Percentiles rank a stretch among this genome's conserved stretches.
Evolutionary conservation across 2,329 filamentous ascomycete genomes (phyloP).

Genomic region (Fusarium duplospermum): DNA sequence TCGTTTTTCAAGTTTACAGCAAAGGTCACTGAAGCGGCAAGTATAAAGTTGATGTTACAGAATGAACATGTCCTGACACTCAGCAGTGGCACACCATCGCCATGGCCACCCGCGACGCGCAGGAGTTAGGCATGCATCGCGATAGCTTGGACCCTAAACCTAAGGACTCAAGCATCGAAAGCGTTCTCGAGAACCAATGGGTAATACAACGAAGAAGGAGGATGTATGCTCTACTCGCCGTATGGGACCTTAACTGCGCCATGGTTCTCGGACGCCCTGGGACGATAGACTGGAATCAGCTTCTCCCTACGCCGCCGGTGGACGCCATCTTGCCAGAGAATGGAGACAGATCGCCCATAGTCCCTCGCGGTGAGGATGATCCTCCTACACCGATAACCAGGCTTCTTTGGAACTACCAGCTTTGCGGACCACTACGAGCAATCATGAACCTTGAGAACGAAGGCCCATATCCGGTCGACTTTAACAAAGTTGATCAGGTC

Average conservation of each 20-base stretch:
- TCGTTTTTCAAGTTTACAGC: conserved; percentile 69
- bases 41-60: not conserved
- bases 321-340: conserved; percentile 63
- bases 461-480: conserved; percentile 66
- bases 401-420: conserved; percentile 62
- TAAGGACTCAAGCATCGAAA: conserved; percentile 57
- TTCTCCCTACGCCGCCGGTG: conserved; percentile 62
- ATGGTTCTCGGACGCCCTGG: conserved; percentile 67
- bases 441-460: conserved; percentile 68
- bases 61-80: not conserved
- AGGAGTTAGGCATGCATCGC: conserved; percentile 71
- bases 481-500: conserved; percentile 64
- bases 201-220: conserved; percentile 65
- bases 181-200: conserved; percentile 68
- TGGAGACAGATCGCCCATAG: conserved; percentile 60
- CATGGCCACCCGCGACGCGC: conserved; percentile 69
- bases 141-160: conserved; percentile 64
- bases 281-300: conserved; percentile 62
- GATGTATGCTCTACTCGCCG: conserved; percentile 66
- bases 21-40: conserved; percentile 67
- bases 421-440: conserved; percentile 61
- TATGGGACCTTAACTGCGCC: conserved; percentile 65
- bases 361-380: conserved; percentile 60
- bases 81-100: conserved; percentile 67
- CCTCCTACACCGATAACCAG: conserved; percentile 68